phyloP scores from a whole-genome alignment of 805 yeast genomes.

The Scheffersomyces lignosus region DNA sequence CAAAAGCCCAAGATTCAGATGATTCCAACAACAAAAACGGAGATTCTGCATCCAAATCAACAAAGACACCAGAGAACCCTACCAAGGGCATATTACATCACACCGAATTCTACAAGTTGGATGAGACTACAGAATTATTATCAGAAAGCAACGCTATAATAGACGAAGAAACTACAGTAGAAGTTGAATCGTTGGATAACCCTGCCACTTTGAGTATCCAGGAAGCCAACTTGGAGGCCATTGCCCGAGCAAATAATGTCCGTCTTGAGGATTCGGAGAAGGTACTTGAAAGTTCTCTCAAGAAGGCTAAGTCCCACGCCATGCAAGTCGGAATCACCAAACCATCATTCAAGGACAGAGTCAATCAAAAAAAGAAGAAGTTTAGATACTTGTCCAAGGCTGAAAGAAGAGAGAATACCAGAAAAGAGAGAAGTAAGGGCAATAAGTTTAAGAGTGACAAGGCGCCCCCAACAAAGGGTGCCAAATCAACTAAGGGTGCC shows the following conservation, averaged over 20 bases:
- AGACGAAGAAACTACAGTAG: slow-evolving; percentile 48
- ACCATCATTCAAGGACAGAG: slow-evolving; percentile 26
- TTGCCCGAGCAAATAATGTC: slow-evolving; percentile 69
- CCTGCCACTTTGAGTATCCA: slow-evolving; percentile 37
- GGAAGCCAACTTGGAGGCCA: slow-evolving; percentile 33
- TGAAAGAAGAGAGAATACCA: slow-evolving; percentile 60
- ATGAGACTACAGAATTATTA: slow-evolving; percentile 19
- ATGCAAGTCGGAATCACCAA: slow-evolving; percentile 55
- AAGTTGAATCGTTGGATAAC: slow-evolving; percentile 57
- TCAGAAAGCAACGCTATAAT: slow-evolving; percentile 35
- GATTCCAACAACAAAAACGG: slow-evolving; percentile 3
- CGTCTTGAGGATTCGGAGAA: slow-evolving; percentile 66
- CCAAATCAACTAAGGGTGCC: no score
- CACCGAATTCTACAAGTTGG: slow-evolving; percentile 33
- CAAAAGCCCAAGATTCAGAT: background rate
- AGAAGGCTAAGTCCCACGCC: slow-evolving; percentile 83
- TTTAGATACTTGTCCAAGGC: slow-evolving; percentile 82
- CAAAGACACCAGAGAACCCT: background rate
- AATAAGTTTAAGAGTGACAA: slow-evolving; percentile 4
- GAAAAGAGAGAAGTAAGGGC: slow-evolving; percentile 33
- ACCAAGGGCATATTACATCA: slow-evolving; percentile 12
- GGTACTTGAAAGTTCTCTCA: slow-evolving; percentile 70
- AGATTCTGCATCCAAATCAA: slow-evolving; percentile 2
- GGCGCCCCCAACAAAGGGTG: no score
- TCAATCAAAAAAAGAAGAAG: slow-evolving; percentile 64